phyloP scores from a whole-genome alignment of 768 basidiomycete genomes.

The Suillus weaverae region DNA sequence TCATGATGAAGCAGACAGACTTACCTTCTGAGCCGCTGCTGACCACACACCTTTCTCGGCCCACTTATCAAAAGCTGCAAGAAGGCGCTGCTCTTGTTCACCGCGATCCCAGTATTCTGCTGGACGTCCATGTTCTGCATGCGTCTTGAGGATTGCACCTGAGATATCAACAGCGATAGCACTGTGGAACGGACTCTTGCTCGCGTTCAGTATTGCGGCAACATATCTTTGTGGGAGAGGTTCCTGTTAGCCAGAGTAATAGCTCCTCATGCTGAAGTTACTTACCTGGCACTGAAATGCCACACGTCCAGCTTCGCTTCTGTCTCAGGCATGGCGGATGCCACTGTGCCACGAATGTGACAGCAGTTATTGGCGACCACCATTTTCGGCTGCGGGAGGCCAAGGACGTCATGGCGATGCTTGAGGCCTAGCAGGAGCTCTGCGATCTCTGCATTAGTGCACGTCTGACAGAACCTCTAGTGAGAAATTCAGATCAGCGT shows the following conservation, averaged over 20 bases:
- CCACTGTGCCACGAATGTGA: conserved; percentile 10
- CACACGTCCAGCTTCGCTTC: conserved; percentile 18
- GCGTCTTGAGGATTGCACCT: conserved; percentile 11
- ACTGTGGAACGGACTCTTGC: conserved; percentile 9
- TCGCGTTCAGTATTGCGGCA: conserved; percentile 13
- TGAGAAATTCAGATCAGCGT: too few species aligned
- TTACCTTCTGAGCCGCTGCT: background rate
- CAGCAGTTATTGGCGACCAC: conserved; percentile 25
- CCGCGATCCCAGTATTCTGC: conserved; percentile 19
- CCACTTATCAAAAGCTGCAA: background rate
- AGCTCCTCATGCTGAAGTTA: too few species aligned
- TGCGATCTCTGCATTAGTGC: conserved; percentile 16
- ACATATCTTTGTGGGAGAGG: conserved; percentile 13
- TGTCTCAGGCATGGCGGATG: conserved; percentile 7
- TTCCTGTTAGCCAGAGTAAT: background rate
- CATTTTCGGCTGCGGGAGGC: conserved; percentile 12
- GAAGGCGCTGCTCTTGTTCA: conserved; percentile 19
- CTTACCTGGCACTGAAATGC: conserved; percentile 12
- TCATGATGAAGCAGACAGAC: background rate
- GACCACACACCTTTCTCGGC: background rate
- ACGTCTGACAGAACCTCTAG: conserved; percentile 17
- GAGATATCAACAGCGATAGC: conserved; percentile 14
- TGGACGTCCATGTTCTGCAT: conserved; percentile 3
- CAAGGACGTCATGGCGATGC: conserved; percentile 8
- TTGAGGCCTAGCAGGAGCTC: conserved; percentile 17